Percentiles rank a stretch among this genome's conserved stretches.
Conservation (phyloP, 352 stramenopile genomes). For the Pythium phragmitis region DNA sequence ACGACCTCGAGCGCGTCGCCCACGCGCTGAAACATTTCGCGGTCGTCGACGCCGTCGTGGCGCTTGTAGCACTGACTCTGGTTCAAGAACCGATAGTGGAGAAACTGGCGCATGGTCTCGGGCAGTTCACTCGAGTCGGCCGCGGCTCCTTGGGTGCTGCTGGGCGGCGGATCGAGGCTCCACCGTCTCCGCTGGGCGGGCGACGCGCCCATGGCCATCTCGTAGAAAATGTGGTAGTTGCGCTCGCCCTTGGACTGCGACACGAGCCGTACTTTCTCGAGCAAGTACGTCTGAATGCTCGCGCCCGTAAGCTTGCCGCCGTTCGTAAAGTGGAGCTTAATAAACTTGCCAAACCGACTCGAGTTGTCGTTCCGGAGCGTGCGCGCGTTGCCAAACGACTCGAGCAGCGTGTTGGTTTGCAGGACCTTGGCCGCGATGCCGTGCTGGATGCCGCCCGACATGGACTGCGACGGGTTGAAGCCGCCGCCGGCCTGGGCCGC, state of each 20-base stretch:
- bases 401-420: conserved; percentile 93
- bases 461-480: conserved; percentile 42
- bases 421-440: conserved; percentile 88
- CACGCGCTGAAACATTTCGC: conserved; percentile 77
- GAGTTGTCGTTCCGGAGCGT: conserved; percentile 98
- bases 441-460: conserved; percentile 18
- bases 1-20: conserved; percentile 82
- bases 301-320: conserved; percentile 82
- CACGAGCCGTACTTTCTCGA: conserved; percentile 95
- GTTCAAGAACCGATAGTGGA: conserved; percentile 82
- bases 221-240: conserved; percentile 98
- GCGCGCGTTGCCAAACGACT: conserved; percentile 98
- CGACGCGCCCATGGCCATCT: conserved; percentile 75
- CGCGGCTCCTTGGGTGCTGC: conserved; percentile 35
- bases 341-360: conserved; percentile 96
- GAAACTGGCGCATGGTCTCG: conserved; percentile 48
- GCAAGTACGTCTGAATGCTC: conserved; percentile 94
- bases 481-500: conserved; percentile 66
- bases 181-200: conserved; percentile 51
- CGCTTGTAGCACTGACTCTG: conserved; percentile 85
- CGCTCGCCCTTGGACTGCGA: conserved; percentile 92
- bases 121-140: conserved; percentile 47
- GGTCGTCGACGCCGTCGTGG: conserved; percentile 71
- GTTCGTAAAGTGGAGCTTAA: conserved; percentile 94
- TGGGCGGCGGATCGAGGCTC: conserved; percentile 55